Evolutionary conservation across 805 yeast genomes (phyloP).

Genomic region (Vanderwaltozyma tropicalis): DNA sequence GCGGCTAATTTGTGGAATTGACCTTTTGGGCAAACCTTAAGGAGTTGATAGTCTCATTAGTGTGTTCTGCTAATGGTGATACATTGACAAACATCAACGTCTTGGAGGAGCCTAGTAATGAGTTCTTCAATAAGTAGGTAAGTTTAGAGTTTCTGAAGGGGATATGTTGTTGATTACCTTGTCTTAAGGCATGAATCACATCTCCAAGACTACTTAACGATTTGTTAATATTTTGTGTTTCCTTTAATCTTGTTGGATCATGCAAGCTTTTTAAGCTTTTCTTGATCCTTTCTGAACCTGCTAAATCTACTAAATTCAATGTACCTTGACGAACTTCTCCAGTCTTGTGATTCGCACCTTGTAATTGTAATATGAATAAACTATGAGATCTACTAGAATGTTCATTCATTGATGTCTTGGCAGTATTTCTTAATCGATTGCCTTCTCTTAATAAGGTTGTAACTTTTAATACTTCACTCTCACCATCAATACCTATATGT

Average conservation of each 20-base stretch:
- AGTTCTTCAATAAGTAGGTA: constrained; percentile 75
- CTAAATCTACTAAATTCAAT: constrained; percentile 77
- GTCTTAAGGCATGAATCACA: constrained; percentile 56
- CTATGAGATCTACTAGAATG: constrained; percentile 89
- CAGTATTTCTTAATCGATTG: constrained; percentile 55
- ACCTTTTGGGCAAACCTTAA: constrained; percentile 84
- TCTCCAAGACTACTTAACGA: constrained; percentile 83
- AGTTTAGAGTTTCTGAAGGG: constrained; percentile 93
- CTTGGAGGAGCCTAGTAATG: constrained; percentile 77
- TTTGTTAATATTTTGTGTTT: constrained; percentile 81
- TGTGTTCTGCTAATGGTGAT: constrained; percentile 52
- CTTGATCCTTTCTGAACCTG: constrained; percentile 83
- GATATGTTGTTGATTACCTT: constrained; percentile 38
- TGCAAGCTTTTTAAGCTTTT: constrained; percentile 76
- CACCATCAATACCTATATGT: constrained; percentile 40
- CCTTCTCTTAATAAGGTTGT: constrained; percentile 43
- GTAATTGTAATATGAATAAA: constrained; percentile 54
- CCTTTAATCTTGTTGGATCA: constrained; percentile 67
- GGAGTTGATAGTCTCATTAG: constrained; percentile 73
- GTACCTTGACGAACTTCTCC: constrained; percentile 44
- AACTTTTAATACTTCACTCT: constrained; percentile 48
- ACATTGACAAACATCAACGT: constrained; percentile 92
- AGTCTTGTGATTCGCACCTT: constrained; percentile 42
- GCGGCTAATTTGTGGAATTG: constrained; percentile 35
- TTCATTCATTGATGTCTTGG: constrained; percentile 69